A percentile compares a stretch with the other conserved stretches of the same genome.
Evolutionary conservation across 768 basidiomycete species (phyloP).

Genomic region (Russula abietina): DNA sequence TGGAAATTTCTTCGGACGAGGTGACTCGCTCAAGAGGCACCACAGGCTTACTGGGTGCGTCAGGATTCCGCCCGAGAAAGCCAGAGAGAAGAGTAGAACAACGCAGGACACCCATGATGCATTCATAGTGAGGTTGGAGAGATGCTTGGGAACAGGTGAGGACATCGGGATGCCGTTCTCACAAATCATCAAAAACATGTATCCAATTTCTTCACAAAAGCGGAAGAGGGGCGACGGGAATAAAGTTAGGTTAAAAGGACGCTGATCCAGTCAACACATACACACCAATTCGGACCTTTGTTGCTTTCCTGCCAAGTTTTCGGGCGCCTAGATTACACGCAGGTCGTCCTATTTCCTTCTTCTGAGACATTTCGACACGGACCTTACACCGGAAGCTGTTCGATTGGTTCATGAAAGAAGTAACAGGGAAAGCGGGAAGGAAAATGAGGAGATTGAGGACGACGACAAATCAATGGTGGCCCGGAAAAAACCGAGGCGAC

Average conservation of each 20-base stretch:
- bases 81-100: background rate
- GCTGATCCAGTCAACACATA: no score
- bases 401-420: no score
- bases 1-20: background rate
- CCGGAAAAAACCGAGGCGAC: no score
- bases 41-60: background rate
- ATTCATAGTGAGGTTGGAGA: background rate
- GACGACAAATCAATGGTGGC: no score
- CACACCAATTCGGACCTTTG: no score
- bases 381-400: no score
- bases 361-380: no score
- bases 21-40: background rate
- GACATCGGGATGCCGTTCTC: background rate
- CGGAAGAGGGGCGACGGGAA: background rate
- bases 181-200: background rate
- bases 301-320: no score
- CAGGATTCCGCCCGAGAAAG: background rate
- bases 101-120: background rate
- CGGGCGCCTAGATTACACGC: no score
- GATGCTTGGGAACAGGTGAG: background rate
- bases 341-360: no score
- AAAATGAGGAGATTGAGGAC: no score
- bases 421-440: no score
- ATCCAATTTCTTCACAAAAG: background rate
- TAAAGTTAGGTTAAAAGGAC: background rate